phyloP scores from a whole-genome alignment of 441 rosid species.

The Capsella rubella region DNA sequence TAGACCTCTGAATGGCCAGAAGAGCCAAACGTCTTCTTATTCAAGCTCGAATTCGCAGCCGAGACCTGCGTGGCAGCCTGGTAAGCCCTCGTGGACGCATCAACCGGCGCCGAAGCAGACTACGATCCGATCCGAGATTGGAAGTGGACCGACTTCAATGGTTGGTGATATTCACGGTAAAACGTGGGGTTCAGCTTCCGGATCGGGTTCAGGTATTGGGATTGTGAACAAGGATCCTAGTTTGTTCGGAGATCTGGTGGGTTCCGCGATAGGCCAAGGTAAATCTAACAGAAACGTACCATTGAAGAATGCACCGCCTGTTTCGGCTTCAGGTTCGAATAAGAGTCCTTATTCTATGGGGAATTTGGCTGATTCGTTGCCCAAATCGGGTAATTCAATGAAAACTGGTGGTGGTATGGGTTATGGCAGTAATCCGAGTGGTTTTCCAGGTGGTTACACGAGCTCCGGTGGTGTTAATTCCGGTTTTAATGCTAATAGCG shows the following conservation, averaged over 20 bases:
- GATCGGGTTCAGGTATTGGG: slow-evolving; percentile 65
- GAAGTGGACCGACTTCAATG: slow-evolving; percentile 72
- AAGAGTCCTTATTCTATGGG: slow-evolving; percentile 76
- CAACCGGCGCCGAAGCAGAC: slow-evolving; percentile 67
- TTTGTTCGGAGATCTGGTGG: slow-evolving; percentile 87
- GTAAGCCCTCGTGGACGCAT: slow-evolving; percentile 86
- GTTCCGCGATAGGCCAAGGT: slow-evolving; percentile 70
- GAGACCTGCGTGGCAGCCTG: slow-evolving; percentile 76
- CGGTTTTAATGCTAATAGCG: slow-evolving; percentile 49
- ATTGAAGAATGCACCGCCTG: slow-evolving; percentile 62
- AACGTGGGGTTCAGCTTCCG: slow-evolving; percentile 71
- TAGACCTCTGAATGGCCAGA: slow-evolving; percentile 69
- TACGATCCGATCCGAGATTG: slow-evolving; percentile 50
- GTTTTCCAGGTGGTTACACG: slow-evolving; percentile 48
- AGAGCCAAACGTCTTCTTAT: slow-evolving; percentile 56
- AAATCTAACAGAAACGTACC: slow-evolving; percentile 64
- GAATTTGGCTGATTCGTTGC: slow-evolving; percentile 79
- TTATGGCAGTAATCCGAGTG: slow-evolving; percentile 51
- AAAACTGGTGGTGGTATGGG: slow-evolving; percentile 59
- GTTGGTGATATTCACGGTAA: slow-evolving; percentile 91
- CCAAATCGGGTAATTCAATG: slow-evolving; percentile 53
- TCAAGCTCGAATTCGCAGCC: slow-evolving; percentile 61
- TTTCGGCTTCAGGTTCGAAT: slow-evolving; percentile 45
- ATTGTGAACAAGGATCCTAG: slow-evolving; percentile 69
- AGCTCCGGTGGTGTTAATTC: slow-evolving; percentile 43